phyloP scores from a whole-genome alignment of 2,329 filamentous ascomycete species.

The Aspergillus transmontanensis region DNA sequence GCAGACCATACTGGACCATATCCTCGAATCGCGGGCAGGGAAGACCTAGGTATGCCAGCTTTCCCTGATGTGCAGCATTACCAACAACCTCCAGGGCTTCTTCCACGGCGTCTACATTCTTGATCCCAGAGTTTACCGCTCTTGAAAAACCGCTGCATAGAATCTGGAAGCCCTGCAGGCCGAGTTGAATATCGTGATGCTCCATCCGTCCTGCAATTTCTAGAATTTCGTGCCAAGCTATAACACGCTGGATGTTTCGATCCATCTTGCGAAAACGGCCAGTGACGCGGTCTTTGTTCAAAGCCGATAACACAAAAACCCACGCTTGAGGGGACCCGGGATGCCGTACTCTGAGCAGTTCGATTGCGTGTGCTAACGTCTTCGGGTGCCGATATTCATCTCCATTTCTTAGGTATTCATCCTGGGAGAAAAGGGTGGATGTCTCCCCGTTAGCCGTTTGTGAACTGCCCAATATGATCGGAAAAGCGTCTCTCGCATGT shows the following conservation, averaged over 20 bases:
- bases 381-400: conserved; percentile 26
- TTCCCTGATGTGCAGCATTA: conserved; percentile 16
- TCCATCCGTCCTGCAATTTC: conserved; percentile 39
- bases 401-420: conserved; percentile 10
- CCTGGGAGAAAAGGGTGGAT: conserved; percentile 25
- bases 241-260: conserved; percentile 32
- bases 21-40: conserved; percentile 25
- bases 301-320: conserved; percentile 37
- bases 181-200: conserved; percentile 30
- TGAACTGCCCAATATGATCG: conserved; percentile 25
- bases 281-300: conserved; percentile 28
- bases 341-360: conserved; percentile 34
- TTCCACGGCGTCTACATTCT: conserved; percentile 28
- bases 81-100: conserved; percentile 30
- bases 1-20: conserved; percentile 34
- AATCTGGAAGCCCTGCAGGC: conserved; percentile 36
- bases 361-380: conserved; percentile 40
- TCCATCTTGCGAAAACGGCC: conserved; percentile 21
- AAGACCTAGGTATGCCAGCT: conserved; percentile 7
- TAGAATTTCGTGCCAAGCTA: conserved; percentile 42
- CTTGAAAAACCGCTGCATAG: conserved; percentile 40
- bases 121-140: conserved; percentile 37
- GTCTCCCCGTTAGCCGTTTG: conserved; percentile 7
- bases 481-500: conserved; percentile 30
- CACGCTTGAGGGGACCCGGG: conserved; percentile 38